These are phyloP conservation scores for Trypanosoma mega DNA, from an alignment of 208 protist species.

Conservation along the genomic window DNA sequence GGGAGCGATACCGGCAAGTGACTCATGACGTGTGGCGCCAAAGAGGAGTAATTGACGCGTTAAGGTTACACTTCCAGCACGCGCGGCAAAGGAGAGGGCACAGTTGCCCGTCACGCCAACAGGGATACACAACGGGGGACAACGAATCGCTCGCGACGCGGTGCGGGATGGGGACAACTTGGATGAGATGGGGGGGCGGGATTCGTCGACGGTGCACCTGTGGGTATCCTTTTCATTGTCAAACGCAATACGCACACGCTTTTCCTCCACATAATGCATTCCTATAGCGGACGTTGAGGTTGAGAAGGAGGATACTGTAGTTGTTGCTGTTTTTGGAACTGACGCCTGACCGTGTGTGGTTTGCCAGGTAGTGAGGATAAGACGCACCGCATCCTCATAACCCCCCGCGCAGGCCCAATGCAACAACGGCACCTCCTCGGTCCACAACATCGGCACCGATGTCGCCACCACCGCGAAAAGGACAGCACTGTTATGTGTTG, in stretches of 20 bases:
- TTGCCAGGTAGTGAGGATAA: constrained; percentile 13
- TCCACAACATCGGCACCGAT: constrained; percentile 4
- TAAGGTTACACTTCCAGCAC: constrained; percentile 4
- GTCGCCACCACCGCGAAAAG: constrained; percentile 14
- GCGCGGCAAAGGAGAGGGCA: not conserved
- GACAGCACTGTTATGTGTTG: not conserved
- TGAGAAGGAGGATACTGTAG: too few relatives aligned
- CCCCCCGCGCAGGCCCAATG: constrained; percentile 18
- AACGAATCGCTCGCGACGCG: constrained; percentile 9
- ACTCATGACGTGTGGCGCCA: constrained; percentile 9
- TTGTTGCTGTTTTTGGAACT: not conserved
- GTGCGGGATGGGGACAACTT: too few relatives aligned
- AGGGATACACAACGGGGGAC: not conserved
- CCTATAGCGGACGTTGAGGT: too few relatives aligned
- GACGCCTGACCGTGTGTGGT: not conserved
- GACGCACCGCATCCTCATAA: constrained; percentile 1
- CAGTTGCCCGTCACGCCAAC: not conserved
- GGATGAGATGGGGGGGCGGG: too few relatives aligned
- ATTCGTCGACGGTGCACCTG: too few relatives aligned
- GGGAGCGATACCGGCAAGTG: not conserved
- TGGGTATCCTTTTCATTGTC: not conserved
- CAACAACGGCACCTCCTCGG: constrained; percentile 4
- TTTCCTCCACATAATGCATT: not conserved
- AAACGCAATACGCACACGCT: constrained; percentile 14
- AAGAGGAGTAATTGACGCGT: constrained; percentile 22